Base-by-base conservation (phyloP, 495 filamentous ascomycete species). In the Daldinia vernicosa region DNA sequence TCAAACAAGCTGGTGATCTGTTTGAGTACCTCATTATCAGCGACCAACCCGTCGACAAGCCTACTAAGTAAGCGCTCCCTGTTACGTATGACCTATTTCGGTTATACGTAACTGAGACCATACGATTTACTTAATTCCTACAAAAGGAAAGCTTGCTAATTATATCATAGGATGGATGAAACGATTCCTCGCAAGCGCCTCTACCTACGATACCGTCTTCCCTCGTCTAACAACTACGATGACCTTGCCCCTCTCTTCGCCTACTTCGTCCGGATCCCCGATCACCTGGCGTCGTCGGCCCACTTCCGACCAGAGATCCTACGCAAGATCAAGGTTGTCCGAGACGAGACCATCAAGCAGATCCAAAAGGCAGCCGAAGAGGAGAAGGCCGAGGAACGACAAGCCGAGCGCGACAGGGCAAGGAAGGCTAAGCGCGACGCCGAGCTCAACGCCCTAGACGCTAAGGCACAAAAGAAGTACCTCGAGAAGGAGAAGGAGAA, bases 351-450 rank as follows among this genome's bases (percentile, higher is more conserved):
- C 77, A 87, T 91, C 74, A 88, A 87, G 78, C 91, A 91, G 82
- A 88, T 99, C 67, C 86, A 90, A 73, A 92, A 91, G 74, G 83
- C 86, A 2, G 92, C 91, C 56, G 94, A 98, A 72, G 93, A 93
- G n/a, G 93, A 96, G 80, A 94, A 95, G 84, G 91, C 92, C 53
- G 95, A 97, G 83, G 96, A 98, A 86, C 84, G 93, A 39, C 86
- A 87, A 69, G 63, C 87, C 6, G 88, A 93, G 74, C 86, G 88
- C 17, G 95, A 98, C 79, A 93, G 92, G 85, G 81, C 87, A 73
- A 96, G 93, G 86, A 98, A 96, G 85, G 88, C 93, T 74, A 93
- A 97, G 86, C 85, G 95, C n/a, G 95, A 99, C 75, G 84, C 87
- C 55, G 85, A 89, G 81, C 82, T 99, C 58, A 92, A 90, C 75